Conservation (phyloP, 805 yeast genomes). For the Saturnispora dispora region DNA sequence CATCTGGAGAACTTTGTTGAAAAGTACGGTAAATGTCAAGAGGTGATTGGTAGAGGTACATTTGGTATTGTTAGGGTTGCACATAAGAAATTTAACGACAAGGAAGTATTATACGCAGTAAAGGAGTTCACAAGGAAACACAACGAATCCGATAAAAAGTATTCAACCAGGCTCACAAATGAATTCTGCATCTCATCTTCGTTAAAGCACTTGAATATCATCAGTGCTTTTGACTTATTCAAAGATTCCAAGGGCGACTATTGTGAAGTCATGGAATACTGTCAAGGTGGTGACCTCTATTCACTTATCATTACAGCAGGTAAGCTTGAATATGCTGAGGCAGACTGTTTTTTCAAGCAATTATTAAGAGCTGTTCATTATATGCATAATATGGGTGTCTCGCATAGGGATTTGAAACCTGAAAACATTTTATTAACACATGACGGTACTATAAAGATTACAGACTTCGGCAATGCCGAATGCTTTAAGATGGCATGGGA, state of each 20-base stretch:
- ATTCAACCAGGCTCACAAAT: slow-evolving; percentile 63
- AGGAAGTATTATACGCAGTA: slow-evolving; percentile 67
- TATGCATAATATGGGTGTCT: slow-evolving; percentile 86
- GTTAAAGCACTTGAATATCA: slow-evolving; percentile 68
- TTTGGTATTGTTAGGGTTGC: slow-evolving; percentile 89
- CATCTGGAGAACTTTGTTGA: slow-evolving; percentile 51
- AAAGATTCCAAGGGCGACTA: slow-evolving; percentile 78
- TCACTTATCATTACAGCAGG: slow-evolving; percentile 67
- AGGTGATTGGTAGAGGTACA: slow-evolving; percentile 87
- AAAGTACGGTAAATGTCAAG: slow-evolving; percentile 91
- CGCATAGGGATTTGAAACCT: slow-evolving; percentile 84
- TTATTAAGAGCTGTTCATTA: slow-evolving; percentile 73
- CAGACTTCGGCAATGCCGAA: slow-evolving; percentile 83
- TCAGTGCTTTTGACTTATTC: slow-evolving; percentile 64
- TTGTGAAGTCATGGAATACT: slow-evolving; percentile 79
- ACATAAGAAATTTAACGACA: slow-evolving; percentile 46
- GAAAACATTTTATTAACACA: slow-evolving; percentile 72
- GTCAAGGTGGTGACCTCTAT: slow-evolving; percentile 75
- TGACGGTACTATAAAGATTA: slow-evolving; percentile 65
- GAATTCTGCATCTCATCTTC: slow-evolving; percentile 80
- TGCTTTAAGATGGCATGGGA: slow-evolving; percentile 86
- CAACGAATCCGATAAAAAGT: slow-evolving; percentile 55
- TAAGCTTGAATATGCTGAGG: slow-evolving; percentile 72
- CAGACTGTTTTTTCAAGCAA: slow-evolving; percentile 83
- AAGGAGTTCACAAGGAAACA: slow-evolving; percentile 67